These are phyloP conservation scores for Porcisia deanei DNA, from an alignment of 208 protist genomes.

Conservation along the genomic window DNA sequence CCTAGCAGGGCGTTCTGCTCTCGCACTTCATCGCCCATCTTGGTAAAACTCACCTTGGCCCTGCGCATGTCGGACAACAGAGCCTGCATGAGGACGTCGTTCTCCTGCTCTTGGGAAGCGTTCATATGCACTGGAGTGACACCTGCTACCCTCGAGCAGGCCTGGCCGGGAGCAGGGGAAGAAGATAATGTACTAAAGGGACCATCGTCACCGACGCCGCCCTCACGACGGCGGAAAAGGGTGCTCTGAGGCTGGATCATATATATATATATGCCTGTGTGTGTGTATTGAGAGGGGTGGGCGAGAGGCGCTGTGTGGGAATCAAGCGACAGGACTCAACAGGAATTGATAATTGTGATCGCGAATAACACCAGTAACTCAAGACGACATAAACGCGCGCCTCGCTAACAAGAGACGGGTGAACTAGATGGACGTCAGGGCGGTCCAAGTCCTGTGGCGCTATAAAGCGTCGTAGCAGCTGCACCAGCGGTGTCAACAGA, in stretches of 20 bases:
- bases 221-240: constrained; percentile 54
- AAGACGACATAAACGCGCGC: neutral
- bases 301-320: neutral
- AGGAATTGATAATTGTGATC: neutral
- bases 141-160: neutral
- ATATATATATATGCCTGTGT: no score
- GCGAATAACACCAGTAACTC: neutral
- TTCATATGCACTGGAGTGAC: constrained; percentile 7
- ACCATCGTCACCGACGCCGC: neutral
- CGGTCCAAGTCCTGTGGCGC: no score
- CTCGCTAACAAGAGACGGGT: neutral
- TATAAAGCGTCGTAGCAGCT: neutral
- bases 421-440: neutral
- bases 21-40: constrained; percentile 67
- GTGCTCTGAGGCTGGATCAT: constrained; percentile 67
- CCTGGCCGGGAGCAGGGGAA: constrained; percentile 1
- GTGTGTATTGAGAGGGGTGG: no score
- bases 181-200: neutral
- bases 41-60: constrained; percentile 45
- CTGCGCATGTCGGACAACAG: constrained; percentile 63
- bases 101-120: constrained; percentile 54
- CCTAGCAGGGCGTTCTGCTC: constrained; percentile 76
- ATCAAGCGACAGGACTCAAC: neutral
- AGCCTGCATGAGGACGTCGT: constrained; percentile 73
- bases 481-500: neutral